Percentiles rank a stretch among this genome's conserved stretches.
Evolutionary conservation across 306 rosid species (phyloP).

Genomic region (Hippophae rhamnoides): DNA sequence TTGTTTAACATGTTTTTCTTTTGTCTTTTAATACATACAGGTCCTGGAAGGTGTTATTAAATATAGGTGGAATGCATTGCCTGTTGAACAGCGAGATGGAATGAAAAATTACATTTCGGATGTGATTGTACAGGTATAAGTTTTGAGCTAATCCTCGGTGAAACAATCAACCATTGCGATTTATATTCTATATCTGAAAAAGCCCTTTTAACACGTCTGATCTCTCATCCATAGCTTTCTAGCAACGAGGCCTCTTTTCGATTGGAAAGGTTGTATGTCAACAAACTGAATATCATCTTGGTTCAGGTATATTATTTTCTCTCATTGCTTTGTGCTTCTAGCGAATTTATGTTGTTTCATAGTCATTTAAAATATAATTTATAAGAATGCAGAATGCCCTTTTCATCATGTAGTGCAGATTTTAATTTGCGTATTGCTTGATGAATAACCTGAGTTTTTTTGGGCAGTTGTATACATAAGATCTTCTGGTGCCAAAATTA

Average conservation of each 20-base stretch:
- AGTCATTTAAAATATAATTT: not conserved
- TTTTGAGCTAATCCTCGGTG: not conserved
- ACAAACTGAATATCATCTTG: constrained; percentile 89
- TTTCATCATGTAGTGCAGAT: not conserved
- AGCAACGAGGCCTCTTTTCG: constrained; percentile 85
- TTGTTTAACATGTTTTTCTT: not conserved
- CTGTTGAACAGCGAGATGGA: constrained; percentile 95
- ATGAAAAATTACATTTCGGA: constrained; percentile 98
- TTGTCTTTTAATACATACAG: constrained; percentile 26
- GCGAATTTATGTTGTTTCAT: too few relatives aligned
- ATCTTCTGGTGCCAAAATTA: not conserved
- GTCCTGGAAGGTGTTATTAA: constrained; percentile 97
- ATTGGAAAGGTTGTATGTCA: constrained; percentile 83
- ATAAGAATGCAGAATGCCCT: constrained; percentile 1
- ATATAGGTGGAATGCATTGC: constrained; percentile 96
- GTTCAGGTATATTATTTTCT: constrained; percentile 59
- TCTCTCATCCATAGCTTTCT: constrained; percentile 51
- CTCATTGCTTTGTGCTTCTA: not conserved
- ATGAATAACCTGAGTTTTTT: not conserved
- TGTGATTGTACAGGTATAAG: constrained; percentile 76
- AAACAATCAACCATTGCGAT: not conserved
- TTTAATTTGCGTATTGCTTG: not conserved
- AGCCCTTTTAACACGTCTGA: constrained; percentile 7
- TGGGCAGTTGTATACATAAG: not conserved
- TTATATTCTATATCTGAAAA: not conserved